Evolutionary conservation across 352 stramenopile species (phyloP).

Genomic region (Phytophthora uliginosa): DNA sequence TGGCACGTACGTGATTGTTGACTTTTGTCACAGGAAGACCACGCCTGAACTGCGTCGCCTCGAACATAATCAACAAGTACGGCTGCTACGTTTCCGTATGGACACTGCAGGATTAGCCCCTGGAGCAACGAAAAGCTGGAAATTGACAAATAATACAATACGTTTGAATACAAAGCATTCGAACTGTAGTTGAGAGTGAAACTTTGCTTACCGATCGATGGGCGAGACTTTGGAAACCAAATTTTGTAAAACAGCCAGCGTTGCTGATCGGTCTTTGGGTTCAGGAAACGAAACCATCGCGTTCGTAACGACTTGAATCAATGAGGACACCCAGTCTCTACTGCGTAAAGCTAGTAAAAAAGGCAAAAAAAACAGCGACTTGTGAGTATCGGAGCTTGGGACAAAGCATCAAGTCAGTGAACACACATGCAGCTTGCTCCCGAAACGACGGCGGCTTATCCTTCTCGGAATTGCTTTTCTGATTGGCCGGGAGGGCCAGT

Average conservation of each 20-base stretch:
- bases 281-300: conserved; percentile 78
- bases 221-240: conserved; percentile 50
- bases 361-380: background rate
- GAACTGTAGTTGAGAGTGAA: background rate
- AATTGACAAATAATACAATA: background rate
- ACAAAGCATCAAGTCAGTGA: background rate
- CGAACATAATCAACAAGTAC: conserved; percentile 74
- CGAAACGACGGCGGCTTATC: conserved; percentile 23
- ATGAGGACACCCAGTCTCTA: conserved; percentile 63
- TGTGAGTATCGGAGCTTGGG: background rate
- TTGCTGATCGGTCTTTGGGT: conserved; percentile 42
- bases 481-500: conserved; percentile 6
- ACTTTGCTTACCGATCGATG: conserved; percentile 43
- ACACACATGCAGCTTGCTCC: conserved; percentile 28
- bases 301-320: conserved; percentile 74
- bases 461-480: background rate
- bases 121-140: conserved; percentile 62
- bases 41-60: conserved; percentile 50
- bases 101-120: conserved; percentile 59
- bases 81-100: conserved; percentile 78
- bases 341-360: conserved; percentile 40
- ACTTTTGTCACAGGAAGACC: conserved; percentile 33
- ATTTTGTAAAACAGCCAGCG: conserved; percentile 46
- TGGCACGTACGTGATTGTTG: conserved; percentile 41
- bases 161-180: background rate